A percentile compares a stretch with the other conserved stretches of the same genome.
phyloP scores from a whole-genome alignment of 148 eudicot species.

The Rhododendron ovatum region DNA sequence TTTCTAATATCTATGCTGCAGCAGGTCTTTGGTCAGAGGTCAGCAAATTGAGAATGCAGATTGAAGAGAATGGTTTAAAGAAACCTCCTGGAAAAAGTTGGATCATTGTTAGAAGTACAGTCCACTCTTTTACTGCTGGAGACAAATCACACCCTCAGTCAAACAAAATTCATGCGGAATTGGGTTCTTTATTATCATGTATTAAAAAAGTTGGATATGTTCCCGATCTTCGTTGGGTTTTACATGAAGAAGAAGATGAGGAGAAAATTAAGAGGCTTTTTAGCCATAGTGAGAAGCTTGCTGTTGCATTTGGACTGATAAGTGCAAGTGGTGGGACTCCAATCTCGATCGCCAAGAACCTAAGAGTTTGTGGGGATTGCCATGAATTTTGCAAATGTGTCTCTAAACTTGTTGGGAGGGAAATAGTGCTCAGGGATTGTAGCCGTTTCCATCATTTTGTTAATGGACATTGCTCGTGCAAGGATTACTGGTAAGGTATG shows the following conservation, averaged over 20 bases:
- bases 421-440: slow-evolving; percentile 22
- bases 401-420: slow-evolving; percentile 19
- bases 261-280: slow-evolving; percentile 18
- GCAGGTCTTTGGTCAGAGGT: slow-evolving; percentile 49
- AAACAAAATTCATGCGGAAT: slow-evolving; percentile 23
- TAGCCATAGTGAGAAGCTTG: slow-evolving; percentile 27
- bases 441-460: slow-evolving; percentile 27
- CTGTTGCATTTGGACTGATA: slow-evolving; percentile 23
- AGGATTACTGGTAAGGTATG: slow-evolving; percentile 24
- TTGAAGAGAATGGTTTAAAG: slow-evolving; percentile 31
- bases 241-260: slow-evolving; percentile 31
- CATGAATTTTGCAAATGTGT: slow-evolving; percentile 25
- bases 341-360: slow-evolving; percentile 19
- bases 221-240: slow-evolving; percentile 27
- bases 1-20: slow-evolving; percentile 45
- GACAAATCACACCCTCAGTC: slow-evolving; percentile 33
- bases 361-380: slow-evolving; percentile 28
- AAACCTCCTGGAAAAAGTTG: slow-evolving; percentile 49
- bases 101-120: slow-evolving; percentile 32
- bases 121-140: slow-evolving; percentile 36
- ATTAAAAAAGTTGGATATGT: slow-evolving; percentile 22
- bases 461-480: slow-evolving; percentile 22
- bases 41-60: slow-evolving; percentile 21
- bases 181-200: slow-evolving; percentile 23
- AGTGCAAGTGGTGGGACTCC: slow-evolving; percentile 13